A percentile compares a stretch with the other conserved stretches of the same genome.
phyloP scores from a whole-genome alignment of 257 asterid genomes.

The Lithospermum erythrorhizon region DNA sequence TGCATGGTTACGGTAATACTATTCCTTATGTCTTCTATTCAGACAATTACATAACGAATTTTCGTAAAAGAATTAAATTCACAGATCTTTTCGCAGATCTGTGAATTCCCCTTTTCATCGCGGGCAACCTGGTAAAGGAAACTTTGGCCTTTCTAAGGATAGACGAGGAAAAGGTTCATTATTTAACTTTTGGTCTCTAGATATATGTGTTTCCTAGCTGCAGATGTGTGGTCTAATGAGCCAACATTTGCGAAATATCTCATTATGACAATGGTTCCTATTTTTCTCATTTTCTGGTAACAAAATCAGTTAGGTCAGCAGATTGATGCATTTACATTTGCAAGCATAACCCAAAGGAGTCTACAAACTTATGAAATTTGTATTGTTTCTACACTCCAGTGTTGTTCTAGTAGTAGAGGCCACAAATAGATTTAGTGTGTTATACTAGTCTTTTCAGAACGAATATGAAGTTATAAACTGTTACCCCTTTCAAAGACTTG shows the following conservation, averaged over 20 bases:
- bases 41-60: conserved; percentile 7
- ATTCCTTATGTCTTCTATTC: not conserved
- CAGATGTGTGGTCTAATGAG: not conserved
- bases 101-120: conserved; percentile 28
- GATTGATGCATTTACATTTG: too few species aligned
- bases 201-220: not conserved
- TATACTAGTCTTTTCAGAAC: too few species aligned
- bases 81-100: conserved; percentile 30
- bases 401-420: too few species aligned
- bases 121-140: conserved; percentile 38
- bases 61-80: conserved; percentile 7
- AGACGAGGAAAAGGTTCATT: conserved; percentile 46
- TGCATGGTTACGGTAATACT: not conserved
- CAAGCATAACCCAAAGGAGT: too few species aligned
- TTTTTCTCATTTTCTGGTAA: not conserved
- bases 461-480: not conserved
- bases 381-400: too few species aligned
- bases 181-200: not conserved
- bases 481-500: not conserved
- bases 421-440: too few species aligned
- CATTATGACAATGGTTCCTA: not conserved
- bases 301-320: not conserved
- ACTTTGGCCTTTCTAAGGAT: conserved; percentile 32
- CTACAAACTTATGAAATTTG: too few species aligned
- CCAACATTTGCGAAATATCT: not conserved